phyloP scores from a whole-genome alignment of 2,329 filamentous ascomycete genomes.

The Ilyonectria sp. region DNA sequence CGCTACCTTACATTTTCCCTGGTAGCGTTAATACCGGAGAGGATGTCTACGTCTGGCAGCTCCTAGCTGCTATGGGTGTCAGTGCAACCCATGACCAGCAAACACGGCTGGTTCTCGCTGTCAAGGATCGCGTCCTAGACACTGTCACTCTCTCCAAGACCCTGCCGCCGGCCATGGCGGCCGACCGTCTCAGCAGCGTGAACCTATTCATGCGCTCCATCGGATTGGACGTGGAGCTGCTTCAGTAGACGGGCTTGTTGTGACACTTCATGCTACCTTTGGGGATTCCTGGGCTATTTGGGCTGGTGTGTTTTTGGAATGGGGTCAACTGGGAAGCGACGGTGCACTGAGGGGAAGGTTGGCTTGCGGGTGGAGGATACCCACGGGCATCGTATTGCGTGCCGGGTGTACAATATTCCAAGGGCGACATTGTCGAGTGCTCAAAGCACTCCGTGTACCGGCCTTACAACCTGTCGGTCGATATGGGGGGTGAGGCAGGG shows the following conservation, averaged over 20 bases:
- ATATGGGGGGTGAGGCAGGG: constrained; percentile 32
- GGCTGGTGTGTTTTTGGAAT: constrained; percentile 46
- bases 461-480: constrained; percentile 35
- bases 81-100: constrained; percentile 95
- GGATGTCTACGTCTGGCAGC: constrained; percentile 98
- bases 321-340: constrained; percentile 40
- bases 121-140: constrained; percentile 98
- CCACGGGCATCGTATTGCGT: constrained; percentile 29
- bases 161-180: constrained; percentile 87
- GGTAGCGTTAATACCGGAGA: constrained; percentile 91
- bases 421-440: constrained; percentile 38
- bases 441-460: constrained; percentile 37
- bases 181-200: constrained; percentile 88
- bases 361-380: constrained; percentile 41
- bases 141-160: constrained; percentile 92
- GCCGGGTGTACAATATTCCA: constrained; percentile 44
- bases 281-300: constrained; percentile 48
- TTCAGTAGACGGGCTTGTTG: constrained; percentile 55
- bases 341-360: constrained; percentile 36
- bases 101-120: constrained; percentile 91
- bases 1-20: constrained; percentile 89
- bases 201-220: constrained; percentile 99
- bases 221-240: constrained; percentile 92
- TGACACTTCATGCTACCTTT: constrained; percentile 38
- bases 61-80: constrained; percentile 94